Percentiles rank a stretch among this genome's conserved stretches.
These are phyloP conservation scores for Triticum urartu DNA, from an alignment of 176 grass and related monocot species.

Conservation along the genomic window DNA sequence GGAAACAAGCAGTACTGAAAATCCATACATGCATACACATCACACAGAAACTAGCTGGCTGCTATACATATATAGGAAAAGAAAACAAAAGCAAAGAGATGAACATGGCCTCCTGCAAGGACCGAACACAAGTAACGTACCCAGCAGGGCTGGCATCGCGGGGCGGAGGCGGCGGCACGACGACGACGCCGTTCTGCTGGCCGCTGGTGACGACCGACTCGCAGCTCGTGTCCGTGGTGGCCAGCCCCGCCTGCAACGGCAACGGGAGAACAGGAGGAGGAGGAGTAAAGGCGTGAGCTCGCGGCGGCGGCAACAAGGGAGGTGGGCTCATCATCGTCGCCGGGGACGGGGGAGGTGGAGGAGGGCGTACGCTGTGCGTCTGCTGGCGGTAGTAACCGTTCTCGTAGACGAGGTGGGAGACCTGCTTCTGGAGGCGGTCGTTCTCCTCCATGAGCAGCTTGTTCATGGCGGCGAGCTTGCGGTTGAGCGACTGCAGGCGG, in stretches of 20 bases:
- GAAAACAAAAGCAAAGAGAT: background rate
- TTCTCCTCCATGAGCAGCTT: constrained; percentile 95
- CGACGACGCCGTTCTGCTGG: constrained; percentile 51
- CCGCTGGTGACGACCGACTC: constrained; percentile 74
- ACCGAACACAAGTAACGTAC: constrained; percentile 30
- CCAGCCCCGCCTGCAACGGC: constrained; percentile 49
- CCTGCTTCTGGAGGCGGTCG: constrained; percentile 87
- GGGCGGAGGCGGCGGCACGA: constrained; percentile 29
- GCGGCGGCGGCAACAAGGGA: background rate
- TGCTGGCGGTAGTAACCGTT: constrained; percentile 73
- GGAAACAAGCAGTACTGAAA: background rate
- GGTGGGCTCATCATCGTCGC: background rate
- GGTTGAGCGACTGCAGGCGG: constrained; percentile 61
- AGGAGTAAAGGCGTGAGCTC: background rate
- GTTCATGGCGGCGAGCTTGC: constrained; percentile 86
- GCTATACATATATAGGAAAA: background rate
- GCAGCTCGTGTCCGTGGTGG: constrained; percentile 68
- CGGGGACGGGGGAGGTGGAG: background rate
- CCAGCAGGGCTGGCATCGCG: constrained; percentile 59
- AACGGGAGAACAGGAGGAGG: background rate
- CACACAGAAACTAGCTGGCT: background rate
- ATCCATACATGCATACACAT: background rate
- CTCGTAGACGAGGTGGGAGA: constrained; percentile 66
- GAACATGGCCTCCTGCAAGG: background rate
- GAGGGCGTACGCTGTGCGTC: constrained; percentile 37